Conservation (phyloP, 495 filamentous ascomycete genomes). For the Trichocladium antarcticum region DNA sequence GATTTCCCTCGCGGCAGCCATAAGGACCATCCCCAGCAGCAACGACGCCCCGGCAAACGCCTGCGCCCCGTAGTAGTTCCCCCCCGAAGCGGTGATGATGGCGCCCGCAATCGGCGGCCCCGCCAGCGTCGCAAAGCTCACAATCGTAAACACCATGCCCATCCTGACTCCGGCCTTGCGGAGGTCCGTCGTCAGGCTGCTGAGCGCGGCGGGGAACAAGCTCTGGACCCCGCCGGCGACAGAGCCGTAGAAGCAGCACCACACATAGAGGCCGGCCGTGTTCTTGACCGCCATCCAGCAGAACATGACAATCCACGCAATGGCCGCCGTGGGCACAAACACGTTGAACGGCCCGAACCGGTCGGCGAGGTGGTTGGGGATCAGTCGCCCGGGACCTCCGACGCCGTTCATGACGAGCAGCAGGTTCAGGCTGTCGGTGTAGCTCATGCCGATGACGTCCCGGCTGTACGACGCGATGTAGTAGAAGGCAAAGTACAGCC, state of each 20-base stretch:
- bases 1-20: constrained; percentile 31
- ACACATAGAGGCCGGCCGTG: constrained; percentile 44
- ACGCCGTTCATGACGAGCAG: constrained; percentile 65
- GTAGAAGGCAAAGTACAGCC: constrained; percentile 73
- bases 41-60: constrained; percentile 45
- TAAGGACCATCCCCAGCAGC: constrained; percentile 31
- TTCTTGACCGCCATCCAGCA: constrained; percentile 51
- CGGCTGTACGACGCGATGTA: constrained; percentile 55
- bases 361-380: constrained; percentile 57
- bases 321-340: constrained; percentile 43
- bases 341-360: constrained; percentile 49
- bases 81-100: constrained; percentile 45
- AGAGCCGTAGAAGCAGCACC: constrained; percentile 55
- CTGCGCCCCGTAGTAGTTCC: constrained; percentile 53
- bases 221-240: constrained; percentile 57
- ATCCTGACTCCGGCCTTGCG: constrained; percentile 59
- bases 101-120: constrained; percentile 67
- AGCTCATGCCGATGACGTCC: constrained; percentile 34
- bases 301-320: constrained; percentile 43
- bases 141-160: constrained; percentile 72
- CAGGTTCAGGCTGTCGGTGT: constrained; percentile 49
- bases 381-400: constrained; percentile 51
- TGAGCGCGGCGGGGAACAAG: constrained; percentile 53
- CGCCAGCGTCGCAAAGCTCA: constrained; percentile 59
- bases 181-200: constrained; percentile 49